Evolutionary conservation across 1,284 basidiomycete genomes (phyloP).

Genomic region (Macrocystidia cucumis): DNA sequence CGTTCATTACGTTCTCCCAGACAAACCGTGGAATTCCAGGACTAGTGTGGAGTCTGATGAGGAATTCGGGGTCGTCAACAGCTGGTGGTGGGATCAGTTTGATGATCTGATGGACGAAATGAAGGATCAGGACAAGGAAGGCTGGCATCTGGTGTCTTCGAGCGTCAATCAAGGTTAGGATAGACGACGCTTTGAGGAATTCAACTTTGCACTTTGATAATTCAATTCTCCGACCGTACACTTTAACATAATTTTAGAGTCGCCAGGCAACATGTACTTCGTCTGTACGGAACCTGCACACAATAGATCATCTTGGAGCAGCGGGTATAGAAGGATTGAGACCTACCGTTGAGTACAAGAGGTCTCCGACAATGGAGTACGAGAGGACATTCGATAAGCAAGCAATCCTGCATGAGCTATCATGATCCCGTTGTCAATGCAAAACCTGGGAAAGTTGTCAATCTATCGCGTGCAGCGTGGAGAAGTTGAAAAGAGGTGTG

Average conservation of each 20-base stretch:
- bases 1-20: conserved; percentile 67
- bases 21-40: conserved; percentile 70
- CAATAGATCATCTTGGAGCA: conserved; percentile 6
- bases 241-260: conserved; percentile 6
- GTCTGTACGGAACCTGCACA: conserved; percentile 79
- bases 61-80: conserved; percentile 42
- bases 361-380: conserved; percentile 72
- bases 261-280: conserved; percentile 88
- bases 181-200: conserved; percentile 1
- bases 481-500: not conserved
- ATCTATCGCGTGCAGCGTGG: not conserved
- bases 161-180: conserved; percentile 29
- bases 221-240: conserved; percentile 3
- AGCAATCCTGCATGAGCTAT: conserved; percentile 97
- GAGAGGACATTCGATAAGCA: conserved; percentile 87
- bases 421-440: conserved; percentile 99
- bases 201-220: not conserved
- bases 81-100: conserved; percentile 76
- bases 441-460: conserved; percentile 57
- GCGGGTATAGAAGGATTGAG: not conserved
- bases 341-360: conserved; percentile 83
- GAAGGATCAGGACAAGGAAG: conserved; percentile 33
- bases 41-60: conserved; percentile 17
- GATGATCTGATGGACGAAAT: conserved; percentile 43
- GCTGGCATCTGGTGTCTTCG: conserved; percentile 43